Base-by-base conservation (phyloP, 495 filamentous ascomycete species). In the Hypoxylon lienhwacheense region DNA sequence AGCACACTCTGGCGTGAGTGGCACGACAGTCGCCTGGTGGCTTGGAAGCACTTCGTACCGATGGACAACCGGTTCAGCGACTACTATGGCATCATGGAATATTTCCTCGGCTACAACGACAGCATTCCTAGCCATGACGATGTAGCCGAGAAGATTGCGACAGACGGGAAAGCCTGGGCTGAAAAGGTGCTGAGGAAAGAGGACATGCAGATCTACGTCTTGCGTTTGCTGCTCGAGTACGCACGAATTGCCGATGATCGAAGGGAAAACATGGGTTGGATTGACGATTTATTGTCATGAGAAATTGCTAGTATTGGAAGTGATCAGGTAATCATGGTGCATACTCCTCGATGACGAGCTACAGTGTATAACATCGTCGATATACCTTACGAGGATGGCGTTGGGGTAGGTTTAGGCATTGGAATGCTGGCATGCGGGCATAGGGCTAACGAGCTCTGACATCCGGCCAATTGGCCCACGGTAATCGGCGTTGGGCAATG, bases 21-120 rank as follows among this genome's bases (percentile, higher is more conserved):
- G 86, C 86, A 89, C 51, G 86, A 90, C 59, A 81, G 77, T 26
- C 70, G 86, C 15, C 69, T 90, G 5, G 74, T 86, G 15, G 75
- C 84, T 7, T 89, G 86, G 86, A 79, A 79, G 46, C 86, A 90
- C 58, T 90, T 83, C 57, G 85, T 90, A n/a, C 89, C 89, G 1
- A 88, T 93, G 85, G 89, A 92, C 62, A 90, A 85, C 62, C 78
- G 84, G 10, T 91, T 86, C 53, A 75, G 82, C 26, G 89, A 95
- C 64, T 71, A 89, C 35, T 91, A 84, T 43, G 84, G 82, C 1
- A 79, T 93, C 8, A 82, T 93, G 78, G 83, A 88, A 48, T 92
- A 90, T 62, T 91, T 92, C 65, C 55, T 90, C 2, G 88, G 87
- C 8, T 76, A 72, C 34, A 66, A 70, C 3, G 67, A 73, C 19